These are phyloP conservation scores for Rubus parviflorus DNA, from an alignment of 306 rosid species.

Conservation along the genomic window DNA sequence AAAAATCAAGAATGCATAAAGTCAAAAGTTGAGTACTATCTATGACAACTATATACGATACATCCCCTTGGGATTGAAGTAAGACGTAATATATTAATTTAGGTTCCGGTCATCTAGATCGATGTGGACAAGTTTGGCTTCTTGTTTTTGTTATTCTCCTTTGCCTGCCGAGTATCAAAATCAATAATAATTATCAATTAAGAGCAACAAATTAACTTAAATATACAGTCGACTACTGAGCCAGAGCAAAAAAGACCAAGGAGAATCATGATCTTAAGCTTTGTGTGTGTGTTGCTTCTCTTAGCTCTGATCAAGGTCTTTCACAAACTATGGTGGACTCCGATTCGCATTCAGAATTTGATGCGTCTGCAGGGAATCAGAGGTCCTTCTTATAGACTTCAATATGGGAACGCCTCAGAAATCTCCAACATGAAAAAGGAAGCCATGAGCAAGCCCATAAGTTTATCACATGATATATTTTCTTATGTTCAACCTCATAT, in stretches of 20 bases:
- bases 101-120: not conserved
- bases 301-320: conserved; percentile 13
- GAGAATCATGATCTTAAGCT: not conserved
- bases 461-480: conserved; percentile 23
- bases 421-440: conserved; percentile 23
- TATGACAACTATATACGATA: not conserved
- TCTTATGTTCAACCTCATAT: conserved; percentile 26
- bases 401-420: conserved; percentile 24
- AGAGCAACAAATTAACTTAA: not conserved
- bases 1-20: not conserved
- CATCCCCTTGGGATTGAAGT: not conserved
- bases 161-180: not conserved
- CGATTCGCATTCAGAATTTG: conserved; percentile 11
- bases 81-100: not conserved
- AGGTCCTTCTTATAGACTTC: conserved; percentile 29
- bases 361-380: conserved; percentile 23
- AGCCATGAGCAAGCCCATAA: conserved; percentile 24
- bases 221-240: not conserved
- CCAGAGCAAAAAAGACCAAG: not conserved
- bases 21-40: not conserved
- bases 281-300: conserved; percentile 3
- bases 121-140: not conserved
- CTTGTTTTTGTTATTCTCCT: not conserved
- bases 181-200: not conserved
- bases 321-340: conserved; percentile 30